These are phyloP conservation scores for Prunus mira DNA, from an alignment of 306 rosid genomes.

Conservation along the genomic window DNA sequence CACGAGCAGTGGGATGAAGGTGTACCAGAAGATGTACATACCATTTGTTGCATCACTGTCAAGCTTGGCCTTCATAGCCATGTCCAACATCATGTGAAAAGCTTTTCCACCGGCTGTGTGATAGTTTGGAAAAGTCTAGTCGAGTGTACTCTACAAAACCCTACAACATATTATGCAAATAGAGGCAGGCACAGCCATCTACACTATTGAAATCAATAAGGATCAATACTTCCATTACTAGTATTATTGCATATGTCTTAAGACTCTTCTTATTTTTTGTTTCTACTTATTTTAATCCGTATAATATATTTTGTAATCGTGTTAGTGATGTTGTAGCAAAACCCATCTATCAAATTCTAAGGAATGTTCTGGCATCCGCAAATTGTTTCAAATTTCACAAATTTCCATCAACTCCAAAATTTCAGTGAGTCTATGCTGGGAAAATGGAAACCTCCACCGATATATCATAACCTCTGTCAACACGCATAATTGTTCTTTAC, in stretches of 20 bases:
- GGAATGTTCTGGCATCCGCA: too few species aligned
- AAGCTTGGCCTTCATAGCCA: conserved; percentile 35
- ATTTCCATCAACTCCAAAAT: too few species aligned
- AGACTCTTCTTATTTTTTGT: not conserved
- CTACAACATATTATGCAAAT: not conserved
- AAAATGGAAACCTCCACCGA: too few species aligned
- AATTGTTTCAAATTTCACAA: too few species aligned
- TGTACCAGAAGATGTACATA: conserved; percentile 28
- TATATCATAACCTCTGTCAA: too few species aligned
- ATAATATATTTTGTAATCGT: not conserved
- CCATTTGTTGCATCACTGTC: conserved; percentile 29
- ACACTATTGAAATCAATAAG: not conserved
- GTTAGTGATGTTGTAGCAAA: not conserved
- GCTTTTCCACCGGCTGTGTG: not conserved
- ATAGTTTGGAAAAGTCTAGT: too few species aligned
- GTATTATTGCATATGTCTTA: not conserved
- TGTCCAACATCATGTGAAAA: conserved; percentile 26
- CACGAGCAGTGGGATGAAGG: conserved; percentile 23
- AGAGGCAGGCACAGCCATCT: not conserved
- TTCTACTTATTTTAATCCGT: not conserved
- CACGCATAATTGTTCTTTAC: too few species aligned
- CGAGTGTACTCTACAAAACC: too few species aligned
- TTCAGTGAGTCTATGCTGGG: too few species aligned
- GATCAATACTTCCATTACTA: not conserved
- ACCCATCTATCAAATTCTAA: not conserved